Conservation (phyloP, 2,329 filamentous ascomycete species). For the Botryotinia globosa region DNA sequence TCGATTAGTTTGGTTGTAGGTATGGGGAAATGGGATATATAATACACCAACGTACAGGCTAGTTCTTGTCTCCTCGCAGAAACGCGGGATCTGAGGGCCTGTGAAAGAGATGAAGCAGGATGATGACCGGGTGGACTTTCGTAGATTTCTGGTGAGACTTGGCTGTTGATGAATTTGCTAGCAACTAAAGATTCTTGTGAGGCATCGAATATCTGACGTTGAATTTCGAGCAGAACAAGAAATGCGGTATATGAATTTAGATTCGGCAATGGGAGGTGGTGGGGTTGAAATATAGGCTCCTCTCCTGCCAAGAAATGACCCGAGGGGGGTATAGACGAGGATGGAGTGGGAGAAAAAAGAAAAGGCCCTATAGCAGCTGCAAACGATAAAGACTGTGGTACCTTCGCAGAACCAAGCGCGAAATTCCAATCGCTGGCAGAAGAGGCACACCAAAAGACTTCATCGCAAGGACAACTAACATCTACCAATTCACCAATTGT, state of each 20-base stretch:
- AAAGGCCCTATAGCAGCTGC: conserved; percentile 32
- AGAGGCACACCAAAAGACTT: conserved; percentile 31
- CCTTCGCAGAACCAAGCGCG: conserved; percentile 27
- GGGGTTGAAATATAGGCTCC: background rate
- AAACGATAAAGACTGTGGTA: conserved; percentile 30
- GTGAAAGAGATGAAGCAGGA: background rate
- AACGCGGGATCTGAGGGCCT: conserved; percentile 2
- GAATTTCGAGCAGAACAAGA: conserved; percentile 29
- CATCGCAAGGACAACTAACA: conserved; percentile 31
- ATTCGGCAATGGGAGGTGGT: conserved; percentile 24
- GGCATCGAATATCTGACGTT: conserved; percentile 28
- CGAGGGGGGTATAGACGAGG: background rate
- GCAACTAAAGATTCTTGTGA: conserved; percentile 28
- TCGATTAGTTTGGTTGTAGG: conserved; percentile 1
- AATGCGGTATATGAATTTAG: conserved; percentile 32
- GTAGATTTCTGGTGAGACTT: background rate
- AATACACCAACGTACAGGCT: conserved; percentile 17
- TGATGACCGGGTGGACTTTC: background rate
- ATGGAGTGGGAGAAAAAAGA: conserved; percentile 20
- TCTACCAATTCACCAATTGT: conserved; percentile 29
- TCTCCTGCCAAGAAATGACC: background rate
- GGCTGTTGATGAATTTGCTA: conserved; percentile 26
- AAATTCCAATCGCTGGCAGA: conserved; percentile 32
- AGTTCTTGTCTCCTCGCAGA: conserved; percentile 12
- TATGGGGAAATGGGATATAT: background rate